These are phyloP conservation scores for Nakaseomyces nivariensis DNA, from an alignment of 1,139 yeast genomes.

Conservation along the genomic window DNA sequence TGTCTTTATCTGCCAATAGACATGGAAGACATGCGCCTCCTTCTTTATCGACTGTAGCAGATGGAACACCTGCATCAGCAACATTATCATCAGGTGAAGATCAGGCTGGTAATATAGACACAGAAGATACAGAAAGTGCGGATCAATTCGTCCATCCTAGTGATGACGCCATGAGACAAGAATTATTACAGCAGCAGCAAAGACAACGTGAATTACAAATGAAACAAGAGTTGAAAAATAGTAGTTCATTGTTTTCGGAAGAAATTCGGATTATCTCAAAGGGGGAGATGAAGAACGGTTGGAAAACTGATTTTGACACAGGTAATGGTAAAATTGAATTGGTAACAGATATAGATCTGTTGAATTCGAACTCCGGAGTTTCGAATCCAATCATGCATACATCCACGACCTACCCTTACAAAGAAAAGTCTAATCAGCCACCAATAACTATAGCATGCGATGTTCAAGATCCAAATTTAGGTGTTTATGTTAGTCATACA, in stretches of 20 bases:
- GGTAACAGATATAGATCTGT: conserved; percentile 56
- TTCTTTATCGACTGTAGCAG: conserved; percentile 3
- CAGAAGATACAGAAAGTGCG: conserved; percentile 16
- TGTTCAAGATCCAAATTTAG: conserved; percentile 70
- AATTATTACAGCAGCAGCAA: conserved; percentile 26
- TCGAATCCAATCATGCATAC: conserved; percentile 30
- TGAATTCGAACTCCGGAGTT: conserved; percentile 49
- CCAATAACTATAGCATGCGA: conserved; percentile 64
- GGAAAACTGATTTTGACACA: conserved; percentile 85
- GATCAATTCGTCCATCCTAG: conserved; percentile 31
- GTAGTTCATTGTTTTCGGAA: conserved; percentile 46
- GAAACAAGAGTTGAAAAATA: conserved; percentile 27
- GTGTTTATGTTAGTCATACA: conserved; percentile 64
- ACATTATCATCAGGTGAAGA: not conserved
- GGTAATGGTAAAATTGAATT: conserved; percentile 62
- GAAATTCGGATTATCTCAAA: conserved; percentile 63
- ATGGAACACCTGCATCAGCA: not conserved
- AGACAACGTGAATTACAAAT: conserved; percentile 27
- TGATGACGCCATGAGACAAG: conserved; percentile 34
- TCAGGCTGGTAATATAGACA: conserved; percentile 9
- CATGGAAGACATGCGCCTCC: conserved; percentile 2
- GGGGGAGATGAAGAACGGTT: conserved; percentile 79
- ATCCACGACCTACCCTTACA: conserved; percentile 26
- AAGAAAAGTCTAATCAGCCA: conserved; percentile 15
- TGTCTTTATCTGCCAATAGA: conserved; percentile 11